Base-by-base conservation (phyloP, 495 filamentous ascomycete genomes). In the Aspergillus sclerotioniger region DNA sequence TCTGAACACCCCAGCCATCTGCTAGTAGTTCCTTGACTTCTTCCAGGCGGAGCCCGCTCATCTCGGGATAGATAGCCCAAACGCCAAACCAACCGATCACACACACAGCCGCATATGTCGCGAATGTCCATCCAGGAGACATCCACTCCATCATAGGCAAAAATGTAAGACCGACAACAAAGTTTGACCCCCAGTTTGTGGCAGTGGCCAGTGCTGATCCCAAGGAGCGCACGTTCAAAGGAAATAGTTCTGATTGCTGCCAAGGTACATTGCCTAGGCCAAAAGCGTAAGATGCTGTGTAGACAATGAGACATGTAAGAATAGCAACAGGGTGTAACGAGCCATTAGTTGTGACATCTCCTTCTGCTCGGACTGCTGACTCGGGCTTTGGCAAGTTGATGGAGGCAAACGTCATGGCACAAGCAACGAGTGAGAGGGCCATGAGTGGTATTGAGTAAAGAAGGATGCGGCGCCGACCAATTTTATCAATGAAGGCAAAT, bases 211-310 rank as follows among this genome's bases (percentile, higher is more conserved):
- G 62, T 0, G 85, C 86, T 31, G 89, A 92, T 6, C 92, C 92
- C 2, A 95, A 66, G 0, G 87, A 88, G 29, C 92, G 89, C 8
- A 96, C 90, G 45, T 82, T 84, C 60, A 96, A 80, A 7, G 91
- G 86, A 65, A 97, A 96, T 15, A 97, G 83, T 75, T 97, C 92
- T 61, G 84, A 87, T 69, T 96, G 91, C 76, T 93, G 91, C 92
- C 92, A 97, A 0, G 92, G 92, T 2, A 97, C 90, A 57, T 90
- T 91, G 4, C 92, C 92, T 3, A 97, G 79, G n/a, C 92, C 92
- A 8, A 90, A 76, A 9, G 92, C 92, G 65, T 94, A 97, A 0
- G 84, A 84, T 51, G 88, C 86, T 1, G 93, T 91, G 68, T 93
- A 97, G n/a, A 90, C 51, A 62, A 89, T 86, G 66, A 96, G 82